Percentiles rank a stretch among this genome's conserved stretches.
These are phyloP conservation scores for Atalantia buxifolia DNA, from an alignment of 345 rosid species.

Conservation along the genomic window DNA sequence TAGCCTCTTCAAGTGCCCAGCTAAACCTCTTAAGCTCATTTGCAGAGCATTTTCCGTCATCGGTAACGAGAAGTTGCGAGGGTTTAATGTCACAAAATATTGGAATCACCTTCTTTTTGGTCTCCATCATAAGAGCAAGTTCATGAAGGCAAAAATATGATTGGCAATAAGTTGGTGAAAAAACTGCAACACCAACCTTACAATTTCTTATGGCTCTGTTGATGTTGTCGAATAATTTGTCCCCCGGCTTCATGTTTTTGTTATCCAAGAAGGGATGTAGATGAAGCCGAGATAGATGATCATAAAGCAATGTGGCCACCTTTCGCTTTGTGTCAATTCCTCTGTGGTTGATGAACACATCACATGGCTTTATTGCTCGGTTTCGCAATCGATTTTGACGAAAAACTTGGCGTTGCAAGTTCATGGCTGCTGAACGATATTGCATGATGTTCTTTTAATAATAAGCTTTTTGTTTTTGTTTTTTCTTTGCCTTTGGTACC, in stretches of 20 bases:
- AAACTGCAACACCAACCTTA: constrained; percentile 53
- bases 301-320: constrained; percentile 55
- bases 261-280: constrained; percentile 61
- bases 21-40: constrained; percentile 46
- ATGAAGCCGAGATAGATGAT: constrained; percentile 37
- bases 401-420: constrained; percentile 14
- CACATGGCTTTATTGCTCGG: constrained; percentile 24
- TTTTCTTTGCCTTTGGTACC: background rate
- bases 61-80: constrained; percentile 47
- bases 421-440: constrained; percentile 14
- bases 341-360: constrained; percentile 75
- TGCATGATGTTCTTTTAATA: constrained; percentile 12
- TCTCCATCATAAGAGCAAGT: constrained; percentile 67
- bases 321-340: constrained; percentile 66
- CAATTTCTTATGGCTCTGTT: constrained; percentile 44
- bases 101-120: constrained; percentile 60
- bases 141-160: constrained; percentile 71
- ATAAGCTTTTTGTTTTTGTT: background rate
- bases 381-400: constrained; percentile 11
- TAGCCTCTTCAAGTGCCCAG: constrained; percentile 69
- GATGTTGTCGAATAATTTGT: constrained; percentile 62
- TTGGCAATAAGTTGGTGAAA: constrained; percentile 60
- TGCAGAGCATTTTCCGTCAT: constrained; percentile 25
- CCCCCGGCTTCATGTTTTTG: constrained; percentile 79
- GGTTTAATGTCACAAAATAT: constrained; percentile 76